Base-by-base conservation (phyloP, 2,329 filamentous ascomycete genomes). In the Ophiostoma fasciatum region DNA sequence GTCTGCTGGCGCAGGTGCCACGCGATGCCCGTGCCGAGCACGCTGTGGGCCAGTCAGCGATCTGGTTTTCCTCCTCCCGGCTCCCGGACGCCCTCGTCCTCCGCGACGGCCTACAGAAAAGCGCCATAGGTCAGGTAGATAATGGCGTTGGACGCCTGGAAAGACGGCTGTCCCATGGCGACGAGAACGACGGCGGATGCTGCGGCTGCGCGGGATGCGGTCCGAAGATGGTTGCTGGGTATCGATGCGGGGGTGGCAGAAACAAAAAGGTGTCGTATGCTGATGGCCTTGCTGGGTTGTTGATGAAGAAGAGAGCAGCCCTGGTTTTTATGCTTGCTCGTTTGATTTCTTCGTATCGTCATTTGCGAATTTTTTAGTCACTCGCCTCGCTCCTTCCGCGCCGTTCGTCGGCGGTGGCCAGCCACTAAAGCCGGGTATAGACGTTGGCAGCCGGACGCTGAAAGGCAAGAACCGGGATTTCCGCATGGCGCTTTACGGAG, bases 31-130 rank as follows among this genome's bases (percentile, higher is more conserved):
- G 66, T 69, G 44, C 82, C 82, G 49, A 78, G 56, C 31, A 79
- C 48, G 13, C 79, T 84, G 52, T 25, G 31, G 31, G 8, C 34
- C 13, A 20, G 5, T 28, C 29, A 19, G 8, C 7, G 30, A 28
- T 29, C 9, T 23, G n/a, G 25, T 25, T 7, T 6, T 21, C n/a
- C n/a, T n/a, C n/a, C n/a, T n/a, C n/a, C n/a, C n/a, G n/a, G n/a
- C n/a, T n/a, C n/a, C n/a, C n/a, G n/a, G n/a, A n/a, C n/a, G n/a
- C n/a, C n/a, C n/a, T n/a, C n/a, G n/a, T n/a, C n/a, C n/a, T n/a
- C n/a, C n/a, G n/a, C n/a, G n/a, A n/a, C n/a, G n/a, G n/a, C 45
- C 48, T 62, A 88, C 82, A 90, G 61, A 54, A 90, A 90, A 33
- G 66, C 63, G 44, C 69, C 78, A 61, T 85, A 87, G 33, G 79